phyloP scores from a whole-genome alignment of 192 early-diverging fungal genomes.

The Spizellomyces punctatus region DNA sequence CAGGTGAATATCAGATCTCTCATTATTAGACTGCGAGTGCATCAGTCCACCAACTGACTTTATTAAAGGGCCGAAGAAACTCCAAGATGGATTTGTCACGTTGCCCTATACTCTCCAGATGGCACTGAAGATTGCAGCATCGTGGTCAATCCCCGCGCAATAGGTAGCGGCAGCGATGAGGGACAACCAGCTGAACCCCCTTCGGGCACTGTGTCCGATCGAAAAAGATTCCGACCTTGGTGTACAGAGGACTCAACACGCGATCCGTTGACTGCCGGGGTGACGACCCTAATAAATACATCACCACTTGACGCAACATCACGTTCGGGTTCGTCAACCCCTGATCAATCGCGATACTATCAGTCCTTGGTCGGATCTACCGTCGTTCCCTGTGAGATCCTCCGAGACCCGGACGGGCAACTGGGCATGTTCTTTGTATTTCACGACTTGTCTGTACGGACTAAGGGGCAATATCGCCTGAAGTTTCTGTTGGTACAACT shows the following conservation, averaged over 20 bases:
- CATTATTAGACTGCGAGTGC: too few relatives aligned
- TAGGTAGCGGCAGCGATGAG: neutral
- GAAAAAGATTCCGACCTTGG: slow-evolving; percentile 15
- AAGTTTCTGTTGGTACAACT: slow-evolving; percentile 44
- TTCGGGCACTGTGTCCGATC: neutral
- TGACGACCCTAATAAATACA: too few relatives aligned
- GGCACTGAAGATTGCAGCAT: slow-evolving; percentile 33
- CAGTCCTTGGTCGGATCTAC: slow-evolving; percentile 42
- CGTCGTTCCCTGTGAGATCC: slow-evolving; percentile 28
- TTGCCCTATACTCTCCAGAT: slow-evolving; percentile 33
- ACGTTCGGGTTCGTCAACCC: neutral
- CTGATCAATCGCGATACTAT: slow-evolving; percentile 5
- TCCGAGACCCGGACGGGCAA: slow-evolving; percentile 30
- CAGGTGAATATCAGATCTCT: slow-evolving; percentile 13
- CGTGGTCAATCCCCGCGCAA: slow-evolving; percentile 29
- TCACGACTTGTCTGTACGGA: slow-evolving; percentile 38
- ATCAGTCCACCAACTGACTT: neutral
- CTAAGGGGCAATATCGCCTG: slow-evolving; percentile 36
- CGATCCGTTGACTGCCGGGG: neutral
- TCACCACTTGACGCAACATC: neutral
- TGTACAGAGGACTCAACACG: neutral
- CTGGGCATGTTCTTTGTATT: slow-evolving; percentile 42
- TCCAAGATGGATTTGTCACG: slow-evolving; percentile 36
- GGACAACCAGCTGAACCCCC: neutral
- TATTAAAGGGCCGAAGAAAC: slow-evolving; percentile 1